These are phyloP conservation scores for Backusella westeae DNA, from an alignment of 192 early-diverging fungal species.

Conservation along the genomic window DNA sequence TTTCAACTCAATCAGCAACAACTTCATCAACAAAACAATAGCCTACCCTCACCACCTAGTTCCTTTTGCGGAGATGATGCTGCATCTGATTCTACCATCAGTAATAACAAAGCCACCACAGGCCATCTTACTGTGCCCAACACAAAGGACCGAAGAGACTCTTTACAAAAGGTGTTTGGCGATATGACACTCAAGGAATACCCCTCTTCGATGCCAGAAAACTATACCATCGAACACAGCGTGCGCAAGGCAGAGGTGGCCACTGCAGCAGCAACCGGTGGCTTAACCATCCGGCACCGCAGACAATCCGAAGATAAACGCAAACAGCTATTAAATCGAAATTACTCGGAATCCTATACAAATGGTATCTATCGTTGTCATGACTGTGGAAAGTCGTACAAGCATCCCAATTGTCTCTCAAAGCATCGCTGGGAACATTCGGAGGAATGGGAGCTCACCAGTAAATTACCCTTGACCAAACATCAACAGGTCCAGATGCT, in stretches of 20 bases:
- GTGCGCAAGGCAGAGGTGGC: constrained; percentile 1
- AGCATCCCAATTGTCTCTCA: constrained; percentile 59
- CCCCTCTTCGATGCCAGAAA: constrained; percentile 24
- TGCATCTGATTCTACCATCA: constrained; percentile 5
- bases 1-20: constrained; percentile 25
- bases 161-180: constrained; percentile 14
- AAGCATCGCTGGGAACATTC: constrained; percentile 74
- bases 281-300: neutral
- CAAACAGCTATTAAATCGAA: constrained; percentile 2
- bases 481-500: constrained; percentile 67
- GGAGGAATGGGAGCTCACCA: constrained; percentile 57
- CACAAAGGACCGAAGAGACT: constrained; percentile 18
- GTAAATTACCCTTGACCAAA: constrained; percentile 57
- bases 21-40: neutral
- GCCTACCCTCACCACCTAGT: constrained; percentile 29
- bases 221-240: constrained; percentile 27
- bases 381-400: constrained; percentile 64
- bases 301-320: constrained; percentile 5
- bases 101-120: neutral
- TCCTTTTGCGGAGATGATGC: constrained; percentile 27
- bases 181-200: constrained; percentile 11
- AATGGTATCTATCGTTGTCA: constrained; percentile 36
- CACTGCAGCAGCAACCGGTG: constrained; percentile 13
- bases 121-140: neutral
- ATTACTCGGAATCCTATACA: constrained; percentile 5